Evolutionary conservation across 1,139 yeast species (phyloP).

Genomic region (Kodamaea ohmeri): DNA sequence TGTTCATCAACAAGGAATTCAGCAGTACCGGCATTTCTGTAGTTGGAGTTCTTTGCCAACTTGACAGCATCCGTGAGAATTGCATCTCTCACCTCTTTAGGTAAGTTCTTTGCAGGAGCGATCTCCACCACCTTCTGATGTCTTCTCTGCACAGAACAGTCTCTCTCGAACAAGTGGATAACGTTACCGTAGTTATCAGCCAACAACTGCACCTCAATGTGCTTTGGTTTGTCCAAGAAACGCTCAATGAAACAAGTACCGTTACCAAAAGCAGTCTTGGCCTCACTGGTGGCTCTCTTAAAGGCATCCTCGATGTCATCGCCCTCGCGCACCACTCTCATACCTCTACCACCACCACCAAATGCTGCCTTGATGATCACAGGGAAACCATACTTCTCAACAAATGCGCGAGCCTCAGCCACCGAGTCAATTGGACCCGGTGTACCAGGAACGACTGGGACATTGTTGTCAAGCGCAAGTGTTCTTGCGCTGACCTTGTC

Average conservation of each 20-base stretch:
- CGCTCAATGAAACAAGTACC: slow-evolving; percentile 98
- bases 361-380: slow-evolving; percentile 98
- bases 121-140: slow-evolving; percentile 99
- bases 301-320: slow-evolving; percentile 92
- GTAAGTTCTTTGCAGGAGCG: slow-evolving; percentile 96
- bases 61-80: slow-evolving; percentile 92
- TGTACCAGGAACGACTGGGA: slow-evolving; percentile 97
- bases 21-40: slow-evolving; percentile 98
- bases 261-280: slow-evolving; percentile 91
- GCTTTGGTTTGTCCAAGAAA: slow-evolving; percentile 93
- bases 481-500: slow-evolving; percentile 94
- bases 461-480: slow-evolving; percentile 76
- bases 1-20: slow-evolving; percentile 93
- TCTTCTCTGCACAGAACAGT: slow-evolving; percentile 98
- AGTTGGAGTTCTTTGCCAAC: slow-evolving; percentile 82
- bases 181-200: slow-evolving; percentile 96
- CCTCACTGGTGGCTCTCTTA: slow-evolving; percentile 91
- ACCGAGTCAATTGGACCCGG: slow-evolving; percentile 90
- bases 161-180: slow-evolving; percentile 94
- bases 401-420: slow-evolving; percentile 77
- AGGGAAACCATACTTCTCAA: slow-evolving; percentile 82
- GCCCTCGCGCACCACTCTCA: slow-evolving; percentile 98
- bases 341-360: slow-evolving; percentile 99
- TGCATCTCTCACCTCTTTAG: slow-evolving; percentile 79
- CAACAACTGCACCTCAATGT: slow-evolving; percentile 93